phyloP scores from a whole-genome alignment of 2,329 filamentous ascomycete species.

The Calonectria pseudoturangicola region DNA sequence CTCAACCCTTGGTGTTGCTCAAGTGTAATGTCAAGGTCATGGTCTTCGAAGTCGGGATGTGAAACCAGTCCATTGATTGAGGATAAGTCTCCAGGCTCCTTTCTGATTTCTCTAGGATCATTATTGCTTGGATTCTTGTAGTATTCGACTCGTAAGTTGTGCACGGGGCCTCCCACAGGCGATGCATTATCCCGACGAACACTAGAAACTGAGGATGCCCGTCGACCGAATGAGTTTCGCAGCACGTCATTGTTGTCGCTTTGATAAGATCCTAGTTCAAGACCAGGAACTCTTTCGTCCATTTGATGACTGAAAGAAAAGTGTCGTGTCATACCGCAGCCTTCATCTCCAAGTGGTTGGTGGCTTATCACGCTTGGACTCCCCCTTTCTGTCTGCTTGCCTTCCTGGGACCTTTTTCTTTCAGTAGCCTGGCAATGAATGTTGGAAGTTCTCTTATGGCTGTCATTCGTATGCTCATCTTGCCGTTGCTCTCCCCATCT shows the following conservation, averaged over 20 bases:
- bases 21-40: neutral
- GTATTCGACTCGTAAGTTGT: neutral
- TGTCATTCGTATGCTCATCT: neutral
- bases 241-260: neutral
- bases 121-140: neutral
- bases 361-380: neutral
- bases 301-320: constrained; percentile 18
- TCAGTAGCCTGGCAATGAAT: neutral
- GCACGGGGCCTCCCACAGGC: neutral
- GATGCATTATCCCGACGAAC: neutral
- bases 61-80: neutral
- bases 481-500: neutral
- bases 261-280: neutral
- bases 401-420: constrained; percentile 4
- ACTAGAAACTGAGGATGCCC: neutral
- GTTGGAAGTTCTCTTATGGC: neutral
- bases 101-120: neutral
- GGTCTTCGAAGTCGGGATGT: neutral
- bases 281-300: constrained; percentile 9
- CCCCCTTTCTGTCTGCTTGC: neutral
- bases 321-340: neutral
- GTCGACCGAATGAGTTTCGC: neutral
- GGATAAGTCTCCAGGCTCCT: neutral
- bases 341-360: neutral
- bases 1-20: neutral